Evolutionary conservation across 169 alveolate genomes (phyloP), one percentile per base, ranked within the genome.

Genomic region (Blepharisma undulans): DNA sequence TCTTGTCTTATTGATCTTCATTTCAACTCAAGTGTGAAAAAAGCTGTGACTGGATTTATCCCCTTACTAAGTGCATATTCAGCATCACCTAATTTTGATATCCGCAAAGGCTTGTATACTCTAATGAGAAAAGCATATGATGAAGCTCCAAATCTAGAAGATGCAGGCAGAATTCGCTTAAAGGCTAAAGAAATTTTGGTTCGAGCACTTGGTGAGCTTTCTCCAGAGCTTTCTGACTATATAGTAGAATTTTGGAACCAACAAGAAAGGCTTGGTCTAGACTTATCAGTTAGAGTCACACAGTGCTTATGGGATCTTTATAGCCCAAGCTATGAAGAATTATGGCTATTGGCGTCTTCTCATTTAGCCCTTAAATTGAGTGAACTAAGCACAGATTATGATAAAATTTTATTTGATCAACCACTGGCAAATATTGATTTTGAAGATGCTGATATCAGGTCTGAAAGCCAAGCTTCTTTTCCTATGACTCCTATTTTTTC

Each of bases 321-420:
- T 71, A 71, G 84, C 25, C 93, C 94, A 36, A 91, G 92, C 8
- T 92, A 93, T 21, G 98, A 95, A 76, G 74, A 82, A 22, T 61
- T 92, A 3, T 96, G 98, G 97, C 89, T 96, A 1, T 76, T 87
- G 27, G 88, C 92, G 7, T 82, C 97, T 18, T 93, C 91, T 18
- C 95, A 90, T 72, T 84, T 96, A 25, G 78, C 94, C 12, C 88
- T 96, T 34, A 72, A 89, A 36, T 80, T 88, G 18, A 76, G 90
- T 86, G 81, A 72, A 29, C 80, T 84, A 61, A 84, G 95, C 27
- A 85, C 96, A 25, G 98, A 96, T 60, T 94, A 91, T 89, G 94
- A 92, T 19, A 86, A 93, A 84, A 60, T 82, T 48, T 36, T 94
- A 12, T 96, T 93, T 92, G 96, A 96, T 33, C 80, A 92, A 27